Conservation (phyloP, 106 monocot species). For the Apostasia ramifera region DNA sequence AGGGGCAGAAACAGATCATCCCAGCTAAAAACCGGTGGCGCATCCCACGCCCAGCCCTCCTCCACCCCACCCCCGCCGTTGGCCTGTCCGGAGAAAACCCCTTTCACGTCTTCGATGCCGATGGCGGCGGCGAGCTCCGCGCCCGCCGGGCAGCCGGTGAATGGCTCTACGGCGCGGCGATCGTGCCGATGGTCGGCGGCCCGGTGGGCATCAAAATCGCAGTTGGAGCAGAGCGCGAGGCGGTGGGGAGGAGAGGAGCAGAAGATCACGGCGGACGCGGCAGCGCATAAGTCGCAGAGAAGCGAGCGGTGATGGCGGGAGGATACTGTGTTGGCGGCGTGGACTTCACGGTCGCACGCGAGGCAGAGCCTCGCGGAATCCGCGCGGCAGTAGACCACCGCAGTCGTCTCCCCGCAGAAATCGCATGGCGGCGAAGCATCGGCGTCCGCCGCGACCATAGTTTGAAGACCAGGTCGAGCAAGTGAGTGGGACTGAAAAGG, state of each 20-base stretch:
- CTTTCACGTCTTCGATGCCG: conserved; percentile 28
- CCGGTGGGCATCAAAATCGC: conserved; percentile 33
- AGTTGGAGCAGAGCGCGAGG: conserved; percentile 36
- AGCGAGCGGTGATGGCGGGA: conserved; percentile 37
- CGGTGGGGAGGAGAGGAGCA: conserved; percentile 15
- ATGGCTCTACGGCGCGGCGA: conserved; percentile 38
- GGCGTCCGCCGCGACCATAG: background rate
- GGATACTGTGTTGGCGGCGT: conserved; percentile 51
- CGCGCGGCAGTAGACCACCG: conserved; percentile 22
- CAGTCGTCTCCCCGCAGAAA: conserved; percentile 10
- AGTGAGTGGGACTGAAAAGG: background rate
- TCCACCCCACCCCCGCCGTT: conserved; percentile 1
- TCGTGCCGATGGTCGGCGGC: conserved; percentile 9
- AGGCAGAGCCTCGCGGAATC: conserved; percentile 27
- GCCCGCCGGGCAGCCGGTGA: conserved; percentile 37
- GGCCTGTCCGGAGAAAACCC: background rate
- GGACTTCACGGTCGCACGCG: conserved; percentile 46
- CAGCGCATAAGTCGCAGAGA: conserved; percentile 40
- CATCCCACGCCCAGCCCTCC: conserved; percentile 30
- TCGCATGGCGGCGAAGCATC: conserved; percentile 7
- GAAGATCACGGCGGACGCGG: conserved; percentile 29
- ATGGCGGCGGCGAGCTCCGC: conserved; percentile 25
- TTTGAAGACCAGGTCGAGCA: background rate
- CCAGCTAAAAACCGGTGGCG: conserved; percentile 21
- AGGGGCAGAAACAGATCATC: conserved; percentile 43